phyloP scores from a whole-genome alignment of 352 stramenopile species.

The Pelagophyceae sp. region DNA sequence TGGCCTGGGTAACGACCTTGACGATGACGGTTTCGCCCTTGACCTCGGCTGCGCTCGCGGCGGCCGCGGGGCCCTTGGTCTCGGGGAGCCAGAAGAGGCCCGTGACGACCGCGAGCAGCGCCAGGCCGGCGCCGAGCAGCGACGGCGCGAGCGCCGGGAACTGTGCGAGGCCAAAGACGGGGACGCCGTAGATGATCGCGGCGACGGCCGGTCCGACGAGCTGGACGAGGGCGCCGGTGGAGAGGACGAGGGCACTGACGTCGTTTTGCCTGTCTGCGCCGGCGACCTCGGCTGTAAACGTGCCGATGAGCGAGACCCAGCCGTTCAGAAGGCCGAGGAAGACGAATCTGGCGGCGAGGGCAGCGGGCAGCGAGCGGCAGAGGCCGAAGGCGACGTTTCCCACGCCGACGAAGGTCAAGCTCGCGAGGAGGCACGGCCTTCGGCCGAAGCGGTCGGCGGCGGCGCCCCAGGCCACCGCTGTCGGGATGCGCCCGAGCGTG shows the following conservation, averaged over 20 bases:
- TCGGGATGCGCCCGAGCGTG: not conserved
- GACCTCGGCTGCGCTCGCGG: too few relatives aligned
- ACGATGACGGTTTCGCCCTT: not conserved
- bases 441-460: not conserved
- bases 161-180: not conserved
- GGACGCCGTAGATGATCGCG: not conserved
- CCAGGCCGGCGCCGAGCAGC: not conserved
- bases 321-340: not conserved
- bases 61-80: not conserved
- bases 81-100: conserved; percentile 7
- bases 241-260: not conserved
- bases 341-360: not conserved
- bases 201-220: not conserved
- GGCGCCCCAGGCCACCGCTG: not conserved
- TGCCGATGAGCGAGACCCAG: not conserved
- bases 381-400: conserved; percentile 6
- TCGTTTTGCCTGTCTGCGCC: not conserved
- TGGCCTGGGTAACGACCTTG: not conserved
- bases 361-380: not conserved
- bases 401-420: not conserved
- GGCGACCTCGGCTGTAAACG: not conserved
- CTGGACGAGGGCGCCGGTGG: not conserved
- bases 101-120: not conserved
- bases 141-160: conserved; percentile 14
- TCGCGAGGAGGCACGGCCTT: not conserved